Evolutionary conservation across 164 flowering plant genomes (phyloP), one percentile per base, ranked within the genome.

Genomic region (Akebia trifoliata): DNA sequence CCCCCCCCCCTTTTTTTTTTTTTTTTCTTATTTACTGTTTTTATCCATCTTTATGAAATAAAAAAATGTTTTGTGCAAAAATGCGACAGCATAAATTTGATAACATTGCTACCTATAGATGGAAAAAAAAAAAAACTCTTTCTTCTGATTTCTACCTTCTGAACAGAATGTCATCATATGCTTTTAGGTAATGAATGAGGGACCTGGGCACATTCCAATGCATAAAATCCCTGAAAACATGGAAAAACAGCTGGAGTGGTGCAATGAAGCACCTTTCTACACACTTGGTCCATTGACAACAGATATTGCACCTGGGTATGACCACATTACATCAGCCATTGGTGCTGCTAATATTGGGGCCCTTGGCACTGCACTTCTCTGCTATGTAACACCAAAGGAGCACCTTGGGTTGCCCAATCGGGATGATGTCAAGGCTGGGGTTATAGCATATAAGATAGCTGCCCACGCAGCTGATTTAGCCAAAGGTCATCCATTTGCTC

Each of bases 271-370:
- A 3, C 99, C 99, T 37, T 94, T 94, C 76, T 94, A 94, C 72
- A 94, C 99, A 30, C 96, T 94, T 46, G 99, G 99, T 22, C 99
- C 99, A 37, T 66, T 94, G 55, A 94, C 99, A n/a, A 94, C 97
- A 48, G 99, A 94, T 73, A 83, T 94, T 48, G 99, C 99, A 18
- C 99, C 99, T 46, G 99, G 99, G 21, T 94, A 94, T 74, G 99
- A 94, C 69, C 99, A 94, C 45, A 94, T 94, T 47, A 94, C 99
- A 56, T 94, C 99, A 42, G 99, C 99, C 52, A 94, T 94, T 59
- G 99, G 99, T 47, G 99, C 99, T 34, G 99, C 99, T 57, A 94
- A 85, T 59, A 94, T 90, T 50, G 99, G 99, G n/a, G 97, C 99
- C 24, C 91, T 94, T 47, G 99, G 99, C 15, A 94, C 99, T 60